Evolutionary conservation across 306 rosid species (phyloP), one percentile per base, ranked within the genome.

Genomic region (Potentilla sterilis): DNA sequence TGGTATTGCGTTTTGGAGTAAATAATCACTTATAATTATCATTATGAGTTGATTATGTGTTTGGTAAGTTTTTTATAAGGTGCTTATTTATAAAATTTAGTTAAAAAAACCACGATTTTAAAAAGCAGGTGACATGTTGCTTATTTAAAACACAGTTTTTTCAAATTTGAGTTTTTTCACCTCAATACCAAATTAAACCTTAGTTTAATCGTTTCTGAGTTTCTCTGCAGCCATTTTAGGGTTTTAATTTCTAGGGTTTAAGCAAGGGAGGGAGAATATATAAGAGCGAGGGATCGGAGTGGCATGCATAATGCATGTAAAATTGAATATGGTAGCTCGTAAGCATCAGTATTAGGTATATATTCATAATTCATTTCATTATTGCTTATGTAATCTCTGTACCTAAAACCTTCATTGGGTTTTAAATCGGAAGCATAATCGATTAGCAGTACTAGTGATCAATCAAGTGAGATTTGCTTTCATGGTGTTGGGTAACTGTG

Each of bases 401-500:
- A 61, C 67, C 67, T 61, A n/a, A 22, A 22, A 10, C 35, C 12
- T 13, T 61, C 19, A 32, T 61, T 61, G 16, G 66, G 40, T 61
- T 59, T 59, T 13, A 61, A 28, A 14, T 61, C 14, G 21, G 41
- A 32, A 28, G 67, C 67, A 61, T 13, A 61, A 32, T 61, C 21
- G 67, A 61, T 34, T 61, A 14, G n/a, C 42, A 61, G 41, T 6
- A n/a, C n/a, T n/a, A 22, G 38, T 9, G 4, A 3, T 58, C 1
- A 37, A 32, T 13, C 18, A 14, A 34, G 67, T 61, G 35, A 24
- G 40, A 32, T 28, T 28, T 28, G 28, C 28, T 63, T 34, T 47
- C 18, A 61, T 24, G 66, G 57, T 16, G 12, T 59, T 43, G 44
- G 72, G 75, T 62, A 78, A 38, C 83, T 68, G 76, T 77, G 69